phyloP scores from a whole-genome alignment of 1,284 basidiomycete species.

The Sanghuangporus baumii region DNA sequence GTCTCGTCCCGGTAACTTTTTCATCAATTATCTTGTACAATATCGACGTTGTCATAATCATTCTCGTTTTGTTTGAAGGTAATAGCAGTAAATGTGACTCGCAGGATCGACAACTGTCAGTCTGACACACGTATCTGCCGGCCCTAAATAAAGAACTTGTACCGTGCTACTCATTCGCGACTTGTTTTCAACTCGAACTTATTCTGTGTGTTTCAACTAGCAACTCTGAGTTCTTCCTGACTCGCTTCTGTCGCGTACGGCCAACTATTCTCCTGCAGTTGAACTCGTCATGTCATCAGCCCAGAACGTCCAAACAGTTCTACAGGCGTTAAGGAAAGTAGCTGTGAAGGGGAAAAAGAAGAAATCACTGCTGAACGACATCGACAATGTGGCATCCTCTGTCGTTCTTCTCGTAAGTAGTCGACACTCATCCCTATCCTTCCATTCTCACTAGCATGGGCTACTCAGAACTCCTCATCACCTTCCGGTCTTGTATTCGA shows the following conservation, averaged over 20 bases:
- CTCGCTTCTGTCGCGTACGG: neutral
- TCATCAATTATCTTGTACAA: too few relatives aligned
- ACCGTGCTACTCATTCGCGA: neutral
- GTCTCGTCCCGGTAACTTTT: too few relatives aligned
- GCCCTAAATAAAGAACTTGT: neutral
- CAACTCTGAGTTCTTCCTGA: neutral
- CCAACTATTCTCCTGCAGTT: neutral
- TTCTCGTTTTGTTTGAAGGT: too few relatives aligned
- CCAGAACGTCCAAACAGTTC: constrained; percentile 3
- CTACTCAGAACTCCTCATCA: constrained; percentile 30
- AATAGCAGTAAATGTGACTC: too few relatives aligned
- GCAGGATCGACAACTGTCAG: neutral
- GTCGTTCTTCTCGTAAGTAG: constrained; percentile 10
- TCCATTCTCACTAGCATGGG: neutral
- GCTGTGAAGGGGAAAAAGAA: constrained; percentile 16
- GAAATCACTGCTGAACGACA: constrained; percentile 13
- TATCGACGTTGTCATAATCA: too few relatives aligned
- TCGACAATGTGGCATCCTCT: constrained; percentile 14
- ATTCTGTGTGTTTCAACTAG: neutral
- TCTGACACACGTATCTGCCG: neutral
- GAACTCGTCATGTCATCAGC: neutral
- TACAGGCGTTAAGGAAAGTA: constrained; percentile 11
- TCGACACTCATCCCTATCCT: neutral
- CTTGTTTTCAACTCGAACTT: neutral
- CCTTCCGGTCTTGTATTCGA: constrained; percentile 26